These are phyloP conservation scores for Sphaerulina musiva DNA, from an alignment of 2,329 filamentous ascomycete genomes.

Conservation along the genomic window DNA sequence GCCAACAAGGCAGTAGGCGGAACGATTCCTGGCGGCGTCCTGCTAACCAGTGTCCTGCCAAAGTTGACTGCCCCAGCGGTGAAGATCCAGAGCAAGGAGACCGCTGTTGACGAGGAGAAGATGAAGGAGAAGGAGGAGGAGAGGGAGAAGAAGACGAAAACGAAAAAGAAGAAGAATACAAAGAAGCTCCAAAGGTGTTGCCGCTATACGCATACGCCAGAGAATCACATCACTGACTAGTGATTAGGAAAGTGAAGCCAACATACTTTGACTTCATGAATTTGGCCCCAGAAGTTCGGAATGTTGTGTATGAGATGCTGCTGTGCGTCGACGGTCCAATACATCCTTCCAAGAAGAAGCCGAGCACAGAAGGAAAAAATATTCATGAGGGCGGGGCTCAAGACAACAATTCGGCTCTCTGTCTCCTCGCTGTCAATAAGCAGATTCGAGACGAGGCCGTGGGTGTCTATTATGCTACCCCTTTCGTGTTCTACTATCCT, in stretches of 20 bases:
- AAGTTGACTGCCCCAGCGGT: constrained; percentile 14
- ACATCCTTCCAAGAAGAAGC: constrained; percentile 17
- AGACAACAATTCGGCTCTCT: constrained; percentile 16
- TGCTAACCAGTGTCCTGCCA: constrained; percentile 26
- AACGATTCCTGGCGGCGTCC: constrained; percentile 25
- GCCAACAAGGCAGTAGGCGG: constrained; percentile 17
- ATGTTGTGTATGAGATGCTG: constrained; percentile 23
- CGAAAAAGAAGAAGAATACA: not conserved
- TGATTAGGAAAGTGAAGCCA: not conserved
- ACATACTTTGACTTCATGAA: constrained; percentile 20
- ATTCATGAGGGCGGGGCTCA: not conserved
- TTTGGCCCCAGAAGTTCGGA: constrained; percentile 28
- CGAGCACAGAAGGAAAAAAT: constrained; percentile 8
- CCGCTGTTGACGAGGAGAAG: not conserved
- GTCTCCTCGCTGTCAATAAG: constrained; percentile 22
- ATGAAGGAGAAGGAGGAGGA: not conserved
- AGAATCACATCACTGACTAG: not conserved
- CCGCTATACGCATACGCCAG: not conserved
- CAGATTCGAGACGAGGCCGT: constrained; percentile 26
- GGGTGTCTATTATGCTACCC: constrained; percentile 26
- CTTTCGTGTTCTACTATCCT: constrained; percentile 28
- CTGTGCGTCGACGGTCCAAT: constrained; percentile 21
- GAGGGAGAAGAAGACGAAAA: not conserved
- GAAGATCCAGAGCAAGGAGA: not conserved
- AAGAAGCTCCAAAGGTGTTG: not conserved